Evolutionary conservation across 2,329 filamentous ascomycete genomes (phyloP), one percentile per base, ranked within the genome.

Genomic region (Leptoxyphium fumago): DNA sequence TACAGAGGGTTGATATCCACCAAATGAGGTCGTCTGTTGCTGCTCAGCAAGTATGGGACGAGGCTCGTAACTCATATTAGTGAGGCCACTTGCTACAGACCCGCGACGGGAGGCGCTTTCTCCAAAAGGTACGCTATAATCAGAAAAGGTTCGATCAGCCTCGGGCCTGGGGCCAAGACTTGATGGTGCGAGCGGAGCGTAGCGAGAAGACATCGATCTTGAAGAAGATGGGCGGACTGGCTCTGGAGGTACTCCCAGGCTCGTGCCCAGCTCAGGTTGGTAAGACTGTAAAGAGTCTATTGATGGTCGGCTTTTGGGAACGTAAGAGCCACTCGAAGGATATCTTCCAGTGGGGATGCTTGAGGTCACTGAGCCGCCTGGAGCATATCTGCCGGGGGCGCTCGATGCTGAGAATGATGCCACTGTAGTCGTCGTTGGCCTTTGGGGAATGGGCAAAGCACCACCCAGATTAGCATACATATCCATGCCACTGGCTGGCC

Each of bases 401-500:
- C 53, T 46, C 1, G 48, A 45, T 6, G 49, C 40, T 7, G 46
- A 39, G 10, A 48, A 28, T 14, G 46, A 15, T 29, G 48, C 32
- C 47, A 42, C 10, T 47, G 47, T 43, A 30, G 48, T 40, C 41
- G 34, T 39, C n/a, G 52, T 43, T 30, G 59, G 47, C 15, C 54
- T 52, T 10, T 55, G 39, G 10, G 51, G 42, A 41, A 52, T 44
- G n/a, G 51, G 46, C 54, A 74, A 40, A 38, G 47, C 51, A 36
- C 46, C 50, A 51, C 55, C 50, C 47, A 57, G 77, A 5, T 70
- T 65, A 10, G 79, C 80, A 58, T 91, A 93, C 5, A 84, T 64
- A 52, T 95, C 88, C 39, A 85, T 77, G 53, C 74, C 78, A 4
- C 74, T 76, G 13, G 70, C 73, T 4, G 84, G 91, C 2, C 67